These are phyloP conservation scores for Ceraceosorus guamensis DNA, from an alignment of 1,284 basidiomycete species.

Conservation along the genomic window DNA sequence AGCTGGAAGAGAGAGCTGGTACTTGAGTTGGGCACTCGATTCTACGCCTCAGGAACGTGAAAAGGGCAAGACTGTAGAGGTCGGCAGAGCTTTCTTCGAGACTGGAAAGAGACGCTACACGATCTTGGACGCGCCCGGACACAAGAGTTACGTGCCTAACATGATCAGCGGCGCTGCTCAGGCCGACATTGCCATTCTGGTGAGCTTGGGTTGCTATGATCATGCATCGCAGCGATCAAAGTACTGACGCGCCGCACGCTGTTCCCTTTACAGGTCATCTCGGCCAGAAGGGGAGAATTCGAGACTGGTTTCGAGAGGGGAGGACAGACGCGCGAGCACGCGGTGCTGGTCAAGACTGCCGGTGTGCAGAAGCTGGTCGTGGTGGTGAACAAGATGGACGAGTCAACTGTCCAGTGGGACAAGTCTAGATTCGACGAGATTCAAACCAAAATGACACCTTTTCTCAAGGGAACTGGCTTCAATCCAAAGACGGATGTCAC, in stretches of 20 bases:
- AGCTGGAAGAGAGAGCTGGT: conserved; percentile 46
- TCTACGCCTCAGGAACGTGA: conserved; percentile 46
- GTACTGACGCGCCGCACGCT: no score
- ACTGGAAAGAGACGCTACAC: conserved; percentile 47
- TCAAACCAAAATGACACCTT: conserved; percentile 40
- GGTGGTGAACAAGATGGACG: conserved; percentile 49
- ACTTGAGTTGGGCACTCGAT: conserved; percentile 47
- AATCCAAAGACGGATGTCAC: conserved; percentile 47
- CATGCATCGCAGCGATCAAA: no score
- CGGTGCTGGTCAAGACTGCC: conserved; percentile 47
- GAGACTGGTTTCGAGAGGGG: conserved; percentile 47
- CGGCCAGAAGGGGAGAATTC: conserved; percentile 45
- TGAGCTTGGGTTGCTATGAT: no score
- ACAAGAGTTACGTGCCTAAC: conserved; percentile 46
- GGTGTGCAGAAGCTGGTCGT: conserved; percentile 47
- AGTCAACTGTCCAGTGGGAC: conserved; percentile 44
- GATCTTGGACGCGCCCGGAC: conserved; percentile 46
- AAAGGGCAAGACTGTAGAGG: conserved; percentile 48
- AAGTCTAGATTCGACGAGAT: conserved; percentile 46
- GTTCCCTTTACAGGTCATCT: no score
- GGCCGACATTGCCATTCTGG: conserved; percentile 46
- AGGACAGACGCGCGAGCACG: conserved; percentile 48
- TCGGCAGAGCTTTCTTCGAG: conserved; percentile 47
- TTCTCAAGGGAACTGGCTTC: conserved; percentile 41
- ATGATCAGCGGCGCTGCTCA: conserved; percentile 48